Evolutionary conservation across 768 basidiomycete species (phyloP).

Genomic region (Lactarius deliciosus): DNA sequence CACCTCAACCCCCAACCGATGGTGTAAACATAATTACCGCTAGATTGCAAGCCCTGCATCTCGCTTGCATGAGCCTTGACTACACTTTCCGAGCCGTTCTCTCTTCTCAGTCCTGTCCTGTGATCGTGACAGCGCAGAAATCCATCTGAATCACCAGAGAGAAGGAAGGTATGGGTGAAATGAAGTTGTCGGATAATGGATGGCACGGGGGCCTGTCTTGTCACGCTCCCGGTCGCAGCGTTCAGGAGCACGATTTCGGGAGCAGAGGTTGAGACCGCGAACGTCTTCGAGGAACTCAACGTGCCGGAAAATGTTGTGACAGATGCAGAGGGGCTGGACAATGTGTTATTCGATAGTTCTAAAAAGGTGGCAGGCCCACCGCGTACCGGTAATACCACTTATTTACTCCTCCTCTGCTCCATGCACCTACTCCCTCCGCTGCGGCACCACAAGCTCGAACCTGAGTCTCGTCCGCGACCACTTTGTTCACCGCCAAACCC

Average conservation of each 20-base stretch:
- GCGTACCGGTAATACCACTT: slow-evolving; percentile 77
- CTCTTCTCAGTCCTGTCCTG: slow-evolving; percentile 55
- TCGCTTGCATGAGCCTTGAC: slow-evolving; percentile 81
- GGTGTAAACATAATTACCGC: slow-evolving; percentile 79
- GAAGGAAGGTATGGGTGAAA: slow-evolving; percentile 59
- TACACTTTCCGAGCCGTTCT: slow-evolving; percentile 49
- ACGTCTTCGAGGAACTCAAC: slow-evolving; percentile 48
- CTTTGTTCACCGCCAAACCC: slow-evolving; percentile 65
- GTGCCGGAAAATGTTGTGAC: slow-evolving; percentile 48
- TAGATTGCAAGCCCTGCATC: slow-evolving; percentile 75
- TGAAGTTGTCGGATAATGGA: slow-evolving; percentile 65
- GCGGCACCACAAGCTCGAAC: slow-evolving; percentile 62
- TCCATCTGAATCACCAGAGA: slow-evolving; percentile 75
- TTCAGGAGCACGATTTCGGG: slow-evolving; percentile 72
- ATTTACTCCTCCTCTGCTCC: slow-evolving; percentile 83
- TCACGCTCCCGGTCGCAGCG: slow-evolving; percentile 63
- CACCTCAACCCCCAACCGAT: slow-evolving; percentile 88
- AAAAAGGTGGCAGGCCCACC: slow-evolving; percentile 33
- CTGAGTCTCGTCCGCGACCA: slow-evolving; percentile 76
- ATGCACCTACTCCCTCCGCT: slow-evolving; percentile 70
- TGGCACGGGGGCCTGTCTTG: slow-evolving; percentile 56
- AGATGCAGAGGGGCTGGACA: slow-evolving; percentile 36
- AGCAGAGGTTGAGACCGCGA: slow-evolving; percentile 58
- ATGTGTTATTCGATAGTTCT: slow-evolving; percentile 40
- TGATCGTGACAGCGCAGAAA: slow-evolving; percentile 70